Evolutionary conservation across 257 asterid genomes (phyloP), one percentile per base, ranked within the genome.

Genomic region (Asclepias syriaca): DNA sequence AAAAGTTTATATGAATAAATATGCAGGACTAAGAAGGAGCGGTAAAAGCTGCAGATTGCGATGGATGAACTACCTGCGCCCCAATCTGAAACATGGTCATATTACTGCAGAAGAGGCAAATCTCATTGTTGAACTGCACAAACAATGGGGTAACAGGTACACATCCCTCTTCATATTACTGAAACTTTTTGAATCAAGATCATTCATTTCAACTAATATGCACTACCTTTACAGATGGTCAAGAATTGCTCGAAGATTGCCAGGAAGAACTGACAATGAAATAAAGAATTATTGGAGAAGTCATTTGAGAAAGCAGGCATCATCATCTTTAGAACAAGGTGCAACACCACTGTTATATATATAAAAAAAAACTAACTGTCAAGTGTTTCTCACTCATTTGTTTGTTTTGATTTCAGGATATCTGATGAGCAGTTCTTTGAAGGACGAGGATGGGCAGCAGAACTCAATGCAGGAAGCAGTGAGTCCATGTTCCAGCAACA

Each of bases 181-280:
- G 39, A 34, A 34, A 34, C 39, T 34, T 34, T 34, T 2, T 34
- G 39, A 34, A 34, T 34, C 39, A 34, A 34, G 39, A 34, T 34
- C 39, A 34, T 34, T 34, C 3, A 34, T 34, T 34, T 34, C 37
- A 34, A 40, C 46, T 40, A 8, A 40, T 8, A 40, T 40, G 46
- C 46, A 40, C 46, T 1, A 40, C 48, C 48, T 71, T 75, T 16
- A 6, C 64, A 91, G 96, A 83, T 91, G 97, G 97, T 85, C 96
- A 32, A 87, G 79, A 77, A 91, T 89, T 56, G 97, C 96, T 2
- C 73, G 76, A 73, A 82, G 80, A 71, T 74, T 91, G 82, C 87
- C 96, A 0, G 97, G 97, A 78, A 80, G 96, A 80, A 91, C 97
- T 3, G 96, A 91, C 46, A 91, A 91, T 60, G 96, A 87, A 80